Conservation (phyloP, 2,329 filamentous ascomycete species). For the Colletotrichum neosansevieriae region DNA sequence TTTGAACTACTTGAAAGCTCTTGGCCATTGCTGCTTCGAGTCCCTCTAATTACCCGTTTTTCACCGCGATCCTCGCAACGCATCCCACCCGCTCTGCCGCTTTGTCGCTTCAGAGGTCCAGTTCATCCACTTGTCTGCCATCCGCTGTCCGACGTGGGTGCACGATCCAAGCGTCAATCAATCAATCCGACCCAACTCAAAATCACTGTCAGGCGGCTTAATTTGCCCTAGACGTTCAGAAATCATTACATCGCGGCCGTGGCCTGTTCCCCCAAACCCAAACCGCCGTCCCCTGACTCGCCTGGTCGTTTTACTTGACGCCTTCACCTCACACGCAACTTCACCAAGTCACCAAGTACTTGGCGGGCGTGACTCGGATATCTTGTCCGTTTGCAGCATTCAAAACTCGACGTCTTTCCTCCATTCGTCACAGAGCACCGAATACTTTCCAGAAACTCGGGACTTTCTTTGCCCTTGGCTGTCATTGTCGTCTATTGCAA, state of each 20-base stretch:
- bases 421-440: conserved; percentile 30
- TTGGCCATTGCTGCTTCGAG: neutral
- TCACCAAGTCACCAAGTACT: conserved; percentile 16
- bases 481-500: conserved; percentile 32
- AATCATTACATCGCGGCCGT: conserved; percentile 22
- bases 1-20: neutral
- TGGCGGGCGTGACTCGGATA: conserved; percentile 24
- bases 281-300: conserved; percentile 32
- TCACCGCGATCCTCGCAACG: conserved; percentile 11
- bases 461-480: conserved; percentile 20
- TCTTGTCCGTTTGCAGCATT: conserved; percentile 38
- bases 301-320: conserved; percentile 38
- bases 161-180: conserved; percentile 31
- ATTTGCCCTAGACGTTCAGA: conserved; percentile 36
- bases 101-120: conserved; percentile 30
- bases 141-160: conserved; percentile 15
- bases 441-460: conserved; percentile 20
- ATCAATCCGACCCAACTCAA: conserved; percentile 29
- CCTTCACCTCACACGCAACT: conserved; percentile 33
- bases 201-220: conserved; percentile 17
- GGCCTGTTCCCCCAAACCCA: conserved; percentile 6
- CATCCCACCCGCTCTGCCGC: conserved; percentile 11
- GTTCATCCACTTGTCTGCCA: conserved; percentile 8
- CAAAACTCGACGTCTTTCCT: conserved; percentile 26
- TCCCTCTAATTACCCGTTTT: neutral